These are phyloP conservation scores for Xylaria sp. DNA, from an alignment of 495 filamentous ascomycete genomes.

Conservation along the genomic window DNA sequence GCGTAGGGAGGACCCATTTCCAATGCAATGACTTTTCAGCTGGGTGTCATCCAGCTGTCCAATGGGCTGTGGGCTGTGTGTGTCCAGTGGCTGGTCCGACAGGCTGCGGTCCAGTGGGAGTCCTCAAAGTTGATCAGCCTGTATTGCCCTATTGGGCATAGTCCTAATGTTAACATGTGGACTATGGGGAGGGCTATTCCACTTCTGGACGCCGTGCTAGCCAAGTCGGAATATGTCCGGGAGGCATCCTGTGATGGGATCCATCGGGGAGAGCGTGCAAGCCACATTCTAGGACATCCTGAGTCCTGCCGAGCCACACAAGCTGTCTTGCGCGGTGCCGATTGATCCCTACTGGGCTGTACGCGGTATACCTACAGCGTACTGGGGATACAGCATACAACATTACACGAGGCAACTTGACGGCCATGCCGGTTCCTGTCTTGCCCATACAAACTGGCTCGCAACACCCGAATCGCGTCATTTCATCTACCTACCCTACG, in stretches of 20 bases:
- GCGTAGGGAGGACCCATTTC: slow-evolving; percentile 3
- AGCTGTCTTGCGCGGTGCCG: not conserved
- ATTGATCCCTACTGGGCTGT: not conserved
- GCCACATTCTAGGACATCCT: slow-evolving; percentile 15
- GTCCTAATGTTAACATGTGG: not conserved
- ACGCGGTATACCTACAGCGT: too few species aligned
- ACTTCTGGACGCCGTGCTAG: not conserved
- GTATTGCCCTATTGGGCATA: not conserved
- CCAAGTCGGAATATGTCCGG: slow-evolving; percentile 16
- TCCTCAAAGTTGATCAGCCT: not conserved
- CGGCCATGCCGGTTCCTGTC: slow-evolving; percentile 16
- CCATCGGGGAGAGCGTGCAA: slow-evolving; percentile 2
- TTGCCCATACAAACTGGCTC: not conserved
- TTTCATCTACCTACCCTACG: not conserved
- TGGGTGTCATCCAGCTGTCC: slow-evolving; percentile 2
- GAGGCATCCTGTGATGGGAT: slow-evolving; percentile 16
- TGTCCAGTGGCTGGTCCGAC: not conserved
- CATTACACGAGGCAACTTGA: slow-evolving; percentile 12
- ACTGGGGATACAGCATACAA: not conserved
- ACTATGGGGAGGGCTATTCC: not conserved
- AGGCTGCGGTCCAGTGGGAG: not conserved
- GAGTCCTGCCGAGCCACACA: slow-evolving; percentile 16
- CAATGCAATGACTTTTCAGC: slow-evolving; percentile 8
- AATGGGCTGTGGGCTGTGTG: too few species aligned
- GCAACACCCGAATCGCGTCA: not conserved